These are phyloP conservation scores for Forsythia suspensa DNA, from an alignment of 257 asterid genomes.

Conservation along the genomic window DNA sequence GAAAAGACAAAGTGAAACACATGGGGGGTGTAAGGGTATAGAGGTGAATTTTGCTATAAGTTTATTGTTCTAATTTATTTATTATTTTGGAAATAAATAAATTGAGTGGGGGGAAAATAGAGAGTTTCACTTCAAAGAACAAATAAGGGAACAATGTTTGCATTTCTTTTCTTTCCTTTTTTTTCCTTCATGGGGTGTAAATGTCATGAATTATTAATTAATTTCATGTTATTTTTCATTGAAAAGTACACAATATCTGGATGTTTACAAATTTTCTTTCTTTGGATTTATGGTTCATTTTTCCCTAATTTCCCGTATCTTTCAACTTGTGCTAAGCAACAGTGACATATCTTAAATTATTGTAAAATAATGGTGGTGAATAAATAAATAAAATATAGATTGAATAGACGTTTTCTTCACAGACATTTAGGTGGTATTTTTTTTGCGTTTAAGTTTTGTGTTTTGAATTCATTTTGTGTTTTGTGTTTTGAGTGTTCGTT, in stretches of 20 bases:
- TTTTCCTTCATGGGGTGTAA: slow-evolving; percentile 51
- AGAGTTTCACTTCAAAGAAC: slow-evolving; percentile 19
- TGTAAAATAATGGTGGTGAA: too few relatives aligned
- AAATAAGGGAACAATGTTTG: slow-evolving; percentile 25
- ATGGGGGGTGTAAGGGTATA: slow-evolving; percentile 18
- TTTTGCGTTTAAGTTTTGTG: too few relatives aligned
- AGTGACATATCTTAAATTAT: too few relatives aligned
- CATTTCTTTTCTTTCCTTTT: slow-evolving; percentile 20
- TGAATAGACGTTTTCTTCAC: too few relatives aligned
- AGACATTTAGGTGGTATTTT: too few relatives aligned
- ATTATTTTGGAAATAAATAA: slow-evolving; percentile 51
- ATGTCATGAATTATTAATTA: slow-evolving; percentile 43
- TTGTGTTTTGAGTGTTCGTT: too few relatives aligned
- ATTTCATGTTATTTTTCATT: slow-evolving; percentile 19
- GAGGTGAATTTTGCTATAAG: slow-evolving; percentile 22
- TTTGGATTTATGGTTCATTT: not conserved
- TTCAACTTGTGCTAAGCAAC: too few relatives aligned
- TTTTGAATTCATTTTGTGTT: too few relatives aligned
- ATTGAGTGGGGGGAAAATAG: slow-evolving; percentile 28
- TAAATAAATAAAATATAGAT: too few relatives aligned
- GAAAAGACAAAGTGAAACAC: slow-evolving; percentile 3
- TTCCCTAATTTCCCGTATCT: not conserved
- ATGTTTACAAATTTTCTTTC: not conserved
- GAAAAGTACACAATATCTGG: too few relatives aligned
- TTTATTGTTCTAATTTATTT: slow-evolving; percentile 48